Base-by-base conservation (phyloP, 2,329 filamentous ascomycete genomes). In the Sordariomycetes sp. region DNA sequence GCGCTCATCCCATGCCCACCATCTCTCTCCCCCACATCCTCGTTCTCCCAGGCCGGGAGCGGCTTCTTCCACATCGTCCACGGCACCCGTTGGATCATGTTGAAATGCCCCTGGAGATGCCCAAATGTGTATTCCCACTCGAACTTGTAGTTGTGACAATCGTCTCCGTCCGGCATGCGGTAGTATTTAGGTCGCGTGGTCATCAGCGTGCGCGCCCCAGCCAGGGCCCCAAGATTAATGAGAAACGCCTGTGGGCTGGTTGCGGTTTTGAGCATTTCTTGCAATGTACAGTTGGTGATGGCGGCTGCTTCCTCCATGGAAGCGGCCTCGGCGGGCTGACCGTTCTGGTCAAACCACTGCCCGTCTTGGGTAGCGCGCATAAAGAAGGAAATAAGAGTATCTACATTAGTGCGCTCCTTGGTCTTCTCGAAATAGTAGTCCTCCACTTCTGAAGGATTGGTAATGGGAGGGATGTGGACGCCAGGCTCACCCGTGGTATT, bases 51-150 rank as follows among this genome's bases (percentile, higher is more conserved):
- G 15, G 29, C 30, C 16, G 18, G 19, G 43, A 37, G 47, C 35
- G 42, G 46, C 38, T 47, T 53, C 44, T 54, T 61, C 60, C 64
- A 68, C 44, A 56, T 57, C 6, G 50, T 54, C 31, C 63, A 55
- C 41, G 55, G 57, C 24, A 70, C 69, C 40, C 49, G 53, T 45
- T 70, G 67, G 34, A 63, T 57, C 53, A 79, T 69, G 19, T 59
- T 63, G 42, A 75, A 78, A 29, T 59, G 56, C 3, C 70, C 72
- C 33, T 58, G 57, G 8, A 75, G 47, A n/a, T 59, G 54, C 1
- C 75, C 75, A 38, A 72, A 70, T 33, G 61, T 58, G 45, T 78
- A 64, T 39, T 69, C 63, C 74, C 74, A 80, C 35, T 59, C 56
- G 41, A 66, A 68, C 30, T 55, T 51, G 48, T 77, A 79, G 32